phyloP scores from a whole-genome alignment of 2,329 filamentous ascomycete species.

The Onygenales sp. region DNA sequence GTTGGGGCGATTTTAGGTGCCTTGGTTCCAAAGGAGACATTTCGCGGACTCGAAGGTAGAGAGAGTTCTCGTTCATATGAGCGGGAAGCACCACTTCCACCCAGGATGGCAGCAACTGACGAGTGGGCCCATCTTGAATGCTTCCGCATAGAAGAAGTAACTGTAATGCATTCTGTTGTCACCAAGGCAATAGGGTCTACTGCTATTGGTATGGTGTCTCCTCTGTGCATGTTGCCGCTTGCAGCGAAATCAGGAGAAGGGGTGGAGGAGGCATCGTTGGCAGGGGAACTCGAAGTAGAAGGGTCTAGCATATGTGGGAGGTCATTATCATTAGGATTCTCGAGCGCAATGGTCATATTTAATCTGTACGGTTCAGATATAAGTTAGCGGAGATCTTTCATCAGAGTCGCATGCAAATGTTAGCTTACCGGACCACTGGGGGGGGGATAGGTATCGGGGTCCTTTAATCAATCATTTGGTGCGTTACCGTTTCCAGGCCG shows the following conservation, averaged over 20 bases:
- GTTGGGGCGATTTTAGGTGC: conserved; percentile 13
- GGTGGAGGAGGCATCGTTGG: neutral
- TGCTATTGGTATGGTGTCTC: conserved; percentile 45
- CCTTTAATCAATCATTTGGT: conserved; percentile 18
- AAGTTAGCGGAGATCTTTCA: neutral
- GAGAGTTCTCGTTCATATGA: conserved; percentile 34
- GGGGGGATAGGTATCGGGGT: neutral
- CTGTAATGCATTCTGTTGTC: conserved; percentile 96
- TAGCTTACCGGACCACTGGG: neutral
- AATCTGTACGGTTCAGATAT: neutral
- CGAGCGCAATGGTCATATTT: conserved; percentile 3
- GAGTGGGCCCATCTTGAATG: conserved; percentile 93
- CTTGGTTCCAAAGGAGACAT: conserved; percentile 12
- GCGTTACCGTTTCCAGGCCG: neutral
- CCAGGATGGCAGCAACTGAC: conserved; percentile 89
- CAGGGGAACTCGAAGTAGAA: neutral
- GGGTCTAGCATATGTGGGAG: neutral
- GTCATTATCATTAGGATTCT: neutral
- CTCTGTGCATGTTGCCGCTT: neutral
- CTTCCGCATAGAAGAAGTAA: conserved; percentile 97
- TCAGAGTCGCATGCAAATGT: neutral
- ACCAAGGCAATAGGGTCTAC: conserved; percentile 87
- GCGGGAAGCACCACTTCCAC: conserved; percentile 50
- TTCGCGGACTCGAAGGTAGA: conserved; percentile 26
- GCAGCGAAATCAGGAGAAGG: neutral